A percentile compares a stretch with the other conserved stretches of the same genome.
These are phyloP conservation scores for Phytophthora brassicae DNA, from an alignment of 352 stramenopile genomes.

Conservation along the genomic window DNA sequence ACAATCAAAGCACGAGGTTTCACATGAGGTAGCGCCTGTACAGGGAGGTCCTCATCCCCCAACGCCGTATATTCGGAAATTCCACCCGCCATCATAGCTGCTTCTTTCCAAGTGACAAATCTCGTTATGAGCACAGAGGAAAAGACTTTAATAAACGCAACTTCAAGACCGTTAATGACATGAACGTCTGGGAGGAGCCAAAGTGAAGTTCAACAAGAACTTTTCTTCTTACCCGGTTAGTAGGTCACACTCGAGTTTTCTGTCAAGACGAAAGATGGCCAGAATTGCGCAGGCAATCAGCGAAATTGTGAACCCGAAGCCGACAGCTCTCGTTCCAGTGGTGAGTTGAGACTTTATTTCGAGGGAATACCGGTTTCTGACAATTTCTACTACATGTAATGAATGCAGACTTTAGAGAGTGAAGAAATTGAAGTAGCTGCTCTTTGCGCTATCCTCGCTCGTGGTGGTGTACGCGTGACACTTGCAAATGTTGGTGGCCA, in stretches of 20 bases:
- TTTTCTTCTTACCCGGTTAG: background rate
- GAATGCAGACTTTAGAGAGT: slow-evolving; percentile 42
- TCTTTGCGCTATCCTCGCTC: slow-evolving; percentile 52
- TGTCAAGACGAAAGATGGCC: slow-evolving; percentile 36
- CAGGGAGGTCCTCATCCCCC: slow-evolving; percentile 28
- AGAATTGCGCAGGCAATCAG: slow-evolving; percentile 48
- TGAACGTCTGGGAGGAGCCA: slow-evolving; percentile 22
- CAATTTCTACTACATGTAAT: background rate
- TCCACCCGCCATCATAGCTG: slow-evolving; percentile 33
- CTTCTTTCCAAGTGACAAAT: slow-evolving; percentile 2
- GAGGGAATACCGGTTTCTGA: background rate
- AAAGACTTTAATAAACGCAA: background rate
- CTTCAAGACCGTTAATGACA: slow-evolving; percentile 31
- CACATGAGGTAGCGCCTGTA: slow-evolving; percentile 32
- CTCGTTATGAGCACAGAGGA: slow-evolving; percentile 20
- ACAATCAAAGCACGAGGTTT: slow-evolving; percentile 68
- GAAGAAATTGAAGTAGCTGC: slow-evolving; percentile 71
- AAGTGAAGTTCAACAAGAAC: slow-evolving; percentile 28
- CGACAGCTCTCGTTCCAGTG: slow-evolving; percentile 64
- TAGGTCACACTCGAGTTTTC: background rate
- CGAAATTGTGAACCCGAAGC: slow-evolving; percentile 64
- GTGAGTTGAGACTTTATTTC: slow-evolving; percentile 22
- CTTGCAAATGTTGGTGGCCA: slow-evolving; percentile 53
- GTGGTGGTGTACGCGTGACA: slow-evolving; percentile 65
- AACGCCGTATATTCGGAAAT: slow-evolving; percentile 22